Base-by-base conservation (phyloP, 2,329 filamentous ascomycete species). In the Paraphoma sp. region DNA sequence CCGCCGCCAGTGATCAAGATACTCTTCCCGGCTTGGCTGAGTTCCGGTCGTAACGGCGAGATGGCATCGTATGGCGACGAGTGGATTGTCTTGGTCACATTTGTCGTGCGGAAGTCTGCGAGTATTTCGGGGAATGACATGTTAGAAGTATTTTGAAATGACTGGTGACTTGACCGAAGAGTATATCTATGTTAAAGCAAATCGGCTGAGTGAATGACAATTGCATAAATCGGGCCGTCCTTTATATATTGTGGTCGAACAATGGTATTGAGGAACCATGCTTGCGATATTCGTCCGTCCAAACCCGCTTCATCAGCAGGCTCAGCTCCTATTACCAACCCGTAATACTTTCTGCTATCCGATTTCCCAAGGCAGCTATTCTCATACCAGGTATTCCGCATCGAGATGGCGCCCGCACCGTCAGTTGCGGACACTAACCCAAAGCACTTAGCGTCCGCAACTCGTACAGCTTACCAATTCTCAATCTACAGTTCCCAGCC, bases 1-100 rank as follows among this genome's bases (percentile, higher is more conserved):
- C 79, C 80, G 10, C 62, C 62, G 29, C 80, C 81, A 4, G 81
- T 83, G 33, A 72, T 63, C 1, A 70, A 14, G 30, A 69, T 48
- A 16, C 51, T 58, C 46, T 63, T 67, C 3, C 65, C 65, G 9
- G 57, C 51, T 11, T 59, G 55, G 6, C 63, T 62, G 0, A 77
- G 65, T 17, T 54, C 60, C 1, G 67, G 63, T 9, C 54, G 53
- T 23, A 54, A 57, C 14, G 78, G 76, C 50, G 80, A 73, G 9
- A 71, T 58, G 28, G 69, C 51, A 3, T 59, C 58, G 44, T 73
- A 71, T 17, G 52, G 38, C n/a, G 40, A 55, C 3, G 17, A 11
- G 55, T 70, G 68, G 41, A 56, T 51, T 4, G 60, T 64, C 11
- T 46, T 40, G 17, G 56, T 59, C 28, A 61, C 53, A 45, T 58